Percentiles rank a stretch among this genome's conserved stretches.
These are phyloP conservation scores for Hypocrella siamensis DNA, from an alignment of 2,329 filamentous ascomycete species.

Conservation along the genomic window DNA sequence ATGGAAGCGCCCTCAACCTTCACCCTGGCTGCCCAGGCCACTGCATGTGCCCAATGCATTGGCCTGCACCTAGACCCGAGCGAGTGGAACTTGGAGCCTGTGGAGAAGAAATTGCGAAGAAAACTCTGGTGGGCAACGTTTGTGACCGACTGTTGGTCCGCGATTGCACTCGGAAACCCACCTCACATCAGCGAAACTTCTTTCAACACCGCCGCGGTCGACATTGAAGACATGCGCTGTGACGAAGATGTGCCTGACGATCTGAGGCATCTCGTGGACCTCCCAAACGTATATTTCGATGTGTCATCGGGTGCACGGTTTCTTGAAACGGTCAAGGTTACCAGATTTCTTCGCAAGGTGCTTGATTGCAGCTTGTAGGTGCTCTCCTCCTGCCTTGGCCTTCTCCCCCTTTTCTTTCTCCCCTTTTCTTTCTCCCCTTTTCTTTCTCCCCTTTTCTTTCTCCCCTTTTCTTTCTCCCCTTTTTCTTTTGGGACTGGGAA, in stretches of 20 bases:
- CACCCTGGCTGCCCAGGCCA: constrained; percentile 25
- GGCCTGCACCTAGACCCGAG: constrained; percentile 27
- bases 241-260: constrained; percentile 25
- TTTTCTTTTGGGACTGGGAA: neutral
- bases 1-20: constrained; percentile 30
- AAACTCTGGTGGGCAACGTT: constrained; percentile 31
- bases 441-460: neutral
- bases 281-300: constrained; percentile 14
- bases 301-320: constrained; percentile 21
- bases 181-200: constrained; percentile 24
- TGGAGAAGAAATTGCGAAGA: constrained; percentile 25
- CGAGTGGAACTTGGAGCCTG: constrained; percentile 23
- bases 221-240: constrained; percentile 24
- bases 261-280: constrained; percentile 18
- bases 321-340: constrained; percentile 16
- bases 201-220: constrained; percentile 21
- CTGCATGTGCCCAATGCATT: constrained; percentile 27
- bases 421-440: constrained; percentile 3
- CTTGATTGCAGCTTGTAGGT: constrained; percentile 19
- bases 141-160: constrained; percentile 26
- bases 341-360: constrained; percentile 14
- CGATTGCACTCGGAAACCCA: constrained; percentile 29
- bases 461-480: neutral
- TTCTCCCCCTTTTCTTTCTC: neutral
- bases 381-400: neutral